Base-by-base conservation (phyloP, 306 rosid genomes). In the Datisca glomerata region DNA sequence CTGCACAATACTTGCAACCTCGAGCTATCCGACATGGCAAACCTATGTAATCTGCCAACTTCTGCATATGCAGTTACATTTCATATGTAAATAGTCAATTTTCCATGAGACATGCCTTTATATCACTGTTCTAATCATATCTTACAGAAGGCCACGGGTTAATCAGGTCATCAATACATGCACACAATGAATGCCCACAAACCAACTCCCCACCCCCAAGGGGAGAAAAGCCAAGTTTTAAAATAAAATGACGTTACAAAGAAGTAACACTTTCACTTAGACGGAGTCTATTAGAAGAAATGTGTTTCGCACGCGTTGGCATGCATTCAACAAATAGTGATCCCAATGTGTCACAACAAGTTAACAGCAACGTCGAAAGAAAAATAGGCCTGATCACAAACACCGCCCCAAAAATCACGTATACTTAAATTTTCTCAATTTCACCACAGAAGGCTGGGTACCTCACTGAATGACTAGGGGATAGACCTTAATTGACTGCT, bases 1-100 rank as follows among this genome's bases (percentile, higher is more conserved):
- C 81, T 35, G 32, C 93, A 68, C 98, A 89, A 53, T 89, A 89
- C 64, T 64, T 89, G 69, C 98, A 89, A 51, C 95, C 98, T 24
- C 69, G 87, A 45, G 98, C 98, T 43, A 89, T 89, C 53, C 98
- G 93, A 59, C 98, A 89, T 14, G 98, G 98, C 75, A 89, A 71
- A 32, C 98, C 98, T 43, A 89, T 78, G 59, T 77, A 64, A 60
- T 89, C 98, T 37, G 98, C 98, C 73, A 89, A 60, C 68, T 81
- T 84, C 98, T 89, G 84, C 79, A 64, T 41, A 46, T 33, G 35
- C 20, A 51, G 45, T 63, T 51, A 34, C 17, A 46, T 24, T 23
- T 15, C 17, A 31, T 52, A 25, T n/a, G n/a, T 22, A 43, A 34
- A 24, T 32, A 49, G 47, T 18, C 36, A 43, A 27, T 20, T 18